Percentiles rank a stretch among this genome's conserved stretches.
Conservation (phyloP, 2,329 filamentous ascomycete species). For the Fusarium euwallaceae region DNA sequence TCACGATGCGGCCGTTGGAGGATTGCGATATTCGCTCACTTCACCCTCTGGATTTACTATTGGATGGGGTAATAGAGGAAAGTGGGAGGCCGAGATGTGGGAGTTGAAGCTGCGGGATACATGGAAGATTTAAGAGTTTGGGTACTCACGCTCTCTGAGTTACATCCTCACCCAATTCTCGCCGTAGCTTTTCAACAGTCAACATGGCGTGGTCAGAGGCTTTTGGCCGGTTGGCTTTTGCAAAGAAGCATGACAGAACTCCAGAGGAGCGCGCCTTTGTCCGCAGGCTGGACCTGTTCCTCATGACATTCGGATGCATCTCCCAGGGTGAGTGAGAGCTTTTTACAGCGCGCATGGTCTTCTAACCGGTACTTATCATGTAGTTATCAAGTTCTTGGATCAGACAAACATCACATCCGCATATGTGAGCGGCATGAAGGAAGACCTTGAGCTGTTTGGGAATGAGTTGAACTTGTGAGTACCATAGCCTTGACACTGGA, state of each 20-base stretch:
- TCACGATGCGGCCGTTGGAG: background rate
- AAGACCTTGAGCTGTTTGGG: background rate
- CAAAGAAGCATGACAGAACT: background rate
- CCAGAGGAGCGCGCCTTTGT: background rate
- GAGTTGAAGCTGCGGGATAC: background rate
- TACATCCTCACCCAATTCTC: background rate
- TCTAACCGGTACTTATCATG: background rate
- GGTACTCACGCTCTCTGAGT: background rate
- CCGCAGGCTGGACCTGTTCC: background rate
- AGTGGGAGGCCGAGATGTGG: background rate
- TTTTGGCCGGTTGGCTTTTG: background rate
- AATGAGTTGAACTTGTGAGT: background rate
- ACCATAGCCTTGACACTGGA: accelerated
- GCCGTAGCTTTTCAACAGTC: background rate
- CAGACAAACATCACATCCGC: background rate
- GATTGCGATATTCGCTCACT: background rate
- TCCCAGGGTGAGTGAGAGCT: background rate
- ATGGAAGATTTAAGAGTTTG: background rate
- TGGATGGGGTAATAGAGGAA: background rate
- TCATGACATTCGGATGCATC: background rate
- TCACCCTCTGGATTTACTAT: background rate
- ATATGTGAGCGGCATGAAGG: background rate
- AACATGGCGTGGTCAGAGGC: background rate
- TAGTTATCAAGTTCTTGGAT: background rate
- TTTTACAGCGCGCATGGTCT: too few species aligned